Evolutionary conservation across 2,329 filamentous ascomycete genomes (phyloP).

Genomic region (Orbilia brochopaga): DNA sequence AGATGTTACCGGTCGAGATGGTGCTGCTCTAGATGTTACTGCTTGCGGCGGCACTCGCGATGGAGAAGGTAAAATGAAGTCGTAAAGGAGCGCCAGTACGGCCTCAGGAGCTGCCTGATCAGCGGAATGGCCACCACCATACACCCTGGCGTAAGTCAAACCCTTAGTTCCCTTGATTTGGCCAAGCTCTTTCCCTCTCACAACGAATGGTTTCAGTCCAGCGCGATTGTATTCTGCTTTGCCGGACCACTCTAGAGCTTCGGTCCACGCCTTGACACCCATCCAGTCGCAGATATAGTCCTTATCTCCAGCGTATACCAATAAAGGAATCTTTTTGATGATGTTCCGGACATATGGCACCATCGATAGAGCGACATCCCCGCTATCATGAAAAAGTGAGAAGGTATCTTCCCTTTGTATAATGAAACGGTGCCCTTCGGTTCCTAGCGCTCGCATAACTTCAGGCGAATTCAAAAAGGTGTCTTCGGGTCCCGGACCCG

Average conservation of each 20-base stretch:
- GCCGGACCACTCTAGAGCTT: constrained; percentile 90
- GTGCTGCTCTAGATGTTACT: too few relatives aligned
- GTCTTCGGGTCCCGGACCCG: too few relatives aligned
- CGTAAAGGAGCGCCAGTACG: too few relatives aligned
- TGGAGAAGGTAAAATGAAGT: too few relatives aligned
- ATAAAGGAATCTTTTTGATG: constrained; percentile 87
- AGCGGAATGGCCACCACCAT: too few relatives aligned
- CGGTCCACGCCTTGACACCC: constrained; percentile 93
- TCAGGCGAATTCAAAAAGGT: too few relatives aligned
- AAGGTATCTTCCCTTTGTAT: constrained; percentile 74
- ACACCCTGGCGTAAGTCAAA: constrained; percentile 87
- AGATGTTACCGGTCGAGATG: too few relatives aligned
- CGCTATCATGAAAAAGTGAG: constrained; percentile 94
- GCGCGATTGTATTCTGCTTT: constrained; percentile 79
- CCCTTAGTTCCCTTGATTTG: constrained; percentile 87
- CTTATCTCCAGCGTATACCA: constrained; percentile 89
- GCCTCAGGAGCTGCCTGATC: too few relatives aligned
- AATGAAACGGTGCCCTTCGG: too few relatives aligned
- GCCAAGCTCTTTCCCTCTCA: constrained; percentile 67
- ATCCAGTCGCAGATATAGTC: constrained; percentile 98
- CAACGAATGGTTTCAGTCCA: constrained; percentile 71
- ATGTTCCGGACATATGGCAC: constrained; percentile 82
- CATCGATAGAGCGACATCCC: constrained; percentile 98
- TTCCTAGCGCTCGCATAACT: too few relatives aligned
- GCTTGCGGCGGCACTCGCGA: too few relatives aligned